These are phyloP conservation scores for Dicorynia guianensis DNA, from an alignment of 306 rosid genomes.

Conservation along the genomic window DNA sequence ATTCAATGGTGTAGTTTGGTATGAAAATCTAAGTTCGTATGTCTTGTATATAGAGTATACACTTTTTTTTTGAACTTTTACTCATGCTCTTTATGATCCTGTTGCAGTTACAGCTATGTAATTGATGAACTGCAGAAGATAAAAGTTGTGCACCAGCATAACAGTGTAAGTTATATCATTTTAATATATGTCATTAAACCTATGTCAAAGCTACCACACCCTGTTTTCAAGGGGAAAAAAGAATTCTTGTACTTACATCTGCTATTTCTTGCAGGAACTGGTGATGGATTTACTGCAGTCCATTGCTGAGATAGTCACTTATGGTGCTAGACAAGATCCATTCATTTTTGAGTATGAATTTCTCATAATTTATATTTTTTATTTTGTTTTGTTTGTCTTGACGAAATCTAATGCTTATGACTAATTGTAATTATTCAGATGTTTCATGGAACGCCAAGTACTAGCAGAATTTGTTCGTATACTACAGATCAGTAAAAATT, in stretches of 20 bases:
- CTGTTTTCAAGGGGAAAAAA: too few relatives aligned
- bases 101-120: background rate
- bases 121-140: background rate
- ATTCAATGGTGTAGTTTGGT: background rate
- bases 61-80: background rate
- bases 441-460: conserved; percentile 90
- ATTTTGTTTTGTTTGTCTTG: conserved; percentile 2
- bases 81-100: background rate
- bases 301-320: conserved; percentile 59
- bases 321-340: conserved; percentile 63
- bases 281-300: conserved; percentile 57
- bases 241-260: background rate
- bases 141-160: background rate
- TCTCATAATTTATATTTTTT: conserved; percentile 16
- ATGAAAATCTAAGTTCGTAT: background rate
- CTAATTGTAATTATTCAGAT: conserved; percentile 56
- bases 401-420: conserved; percentile 17
- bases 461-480: conserved; percentile 78
- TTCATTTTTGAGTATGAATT: conserved; percentile 57
- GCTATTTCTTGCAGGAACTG: conserved; percentile 40
- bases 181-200: background rate
- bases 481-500: conserved; percentile 64
- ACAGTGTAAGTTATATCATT: background rate
- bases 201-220: background rate
- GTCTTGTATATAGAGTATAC: background rate